Evolutionary conservation across 257 asterid species (phyloP).

Genomic region (Solanum pinnatisectum): DNA sequence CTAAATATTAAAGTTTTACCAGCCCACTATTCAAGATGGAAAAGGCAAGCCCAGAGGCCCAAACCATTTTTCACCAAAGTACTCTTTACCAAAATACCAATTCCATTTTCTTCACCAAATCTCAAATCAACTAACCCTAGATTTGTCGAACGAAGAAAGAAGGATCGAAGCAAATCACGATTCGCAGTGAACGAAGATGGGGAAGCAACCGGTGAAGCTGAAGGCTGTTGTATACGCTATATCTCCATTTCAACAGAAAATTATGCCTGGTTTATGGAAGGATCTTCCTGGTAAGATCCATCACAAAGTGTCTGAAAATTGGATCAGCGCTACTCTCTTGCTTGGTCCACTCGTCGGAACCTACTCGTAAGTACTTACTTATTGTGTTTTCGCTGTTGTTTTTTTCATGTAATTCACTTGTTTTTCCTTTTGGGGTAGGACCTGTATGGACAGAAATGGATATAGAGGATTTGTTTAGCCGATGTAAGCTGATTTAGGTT

Average conservation of each 20-base stretch:
- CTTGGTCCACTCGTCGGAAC: conserved; percentile 66
- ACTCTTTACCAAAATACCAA: not conserved
- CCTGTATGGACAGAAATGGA: not conserved
- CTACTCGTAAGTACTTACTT: conserved; percentile 33
- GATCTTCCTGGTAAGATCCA: conserved; percentile 65
- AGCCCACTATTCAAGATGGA: not conserved
- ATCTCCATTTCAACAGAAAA: conserved; percentile 88
- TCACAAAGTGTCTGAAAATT: conserved; percentile 74
- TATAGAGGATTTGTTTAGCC: not conserved
- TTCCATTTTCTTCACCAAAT: not conserved
- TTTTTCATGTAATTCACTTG: not conserved
- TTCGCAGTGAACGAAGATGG: conserved; percentile 19
- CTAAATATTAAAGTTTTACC: not conserved
- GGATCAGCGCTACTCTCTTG: conserved; percentile 75
- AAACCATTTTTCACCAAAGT: not conserved
- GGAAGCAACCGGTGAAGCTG: conserved; percentile 82
- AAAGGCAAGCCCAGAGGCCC: not conserved
- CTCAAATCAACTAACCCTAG: not conserved
- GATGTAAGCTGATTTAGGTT: not conserved
- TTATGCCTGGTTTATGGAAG: conserved; percentile 90
- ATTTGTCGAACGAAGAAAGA: not conserved
- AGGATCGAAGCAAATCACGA: not conserved
- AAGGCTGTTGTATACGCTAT: conserved; percentile 82
- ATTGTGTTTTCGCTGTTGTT: not conserved
- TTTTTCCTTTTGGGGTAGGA: not conserved